Evolutionary conservation across 208 protist species (phyloP).

Genomic region (Balamuthia mandrillaris): DNA sequence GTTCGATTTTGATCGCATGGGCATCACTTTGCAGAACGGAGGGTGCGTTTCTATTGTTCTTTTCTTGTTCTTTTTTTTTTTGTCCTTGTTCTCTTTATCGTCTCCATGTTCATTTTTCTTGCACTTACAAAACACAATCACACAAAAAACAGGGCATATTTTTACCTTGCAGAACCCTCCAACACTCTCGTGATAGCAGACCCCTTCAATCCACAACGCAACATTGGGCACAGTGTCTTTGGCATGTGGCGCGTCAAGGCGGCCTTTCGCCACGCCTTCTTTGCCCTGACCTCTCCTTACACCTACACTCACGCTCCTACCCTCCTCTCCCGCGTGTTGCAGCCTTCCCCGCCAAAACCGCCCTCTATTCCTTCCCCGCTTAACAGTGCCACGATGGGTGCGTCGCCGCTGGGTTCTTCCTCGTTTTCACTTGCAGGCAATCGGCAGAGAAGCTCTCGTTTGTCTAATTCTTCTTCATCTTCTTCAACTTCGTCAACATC

Average conservation of each 20-base stretch:
- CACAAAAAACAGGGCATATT: background rate
- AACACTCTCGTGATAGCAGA: conserved; percentile 33
- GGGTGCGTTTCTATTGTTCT: background rate
- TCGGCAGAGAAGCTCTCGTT: background rate
- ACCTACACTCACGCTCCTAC: conserved; percentile 25
- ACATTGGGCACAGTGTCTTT: conserved; percentile 37
- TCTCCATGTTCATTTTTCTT: background rate
- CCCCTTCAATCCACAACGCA: conserved; percentile 27
- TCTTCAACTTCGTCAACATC: background rate
- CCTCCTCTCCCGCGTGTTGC: background rate
- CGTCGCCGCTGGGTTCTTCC: background rate
- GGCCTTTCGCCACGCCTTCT: conserved; percentile 21
- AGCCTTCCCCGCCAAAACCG: background rate
- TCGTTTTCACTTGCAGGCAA: background rate
- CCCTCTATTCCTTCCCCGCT: background rate
- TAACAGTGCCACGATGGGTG: background rate
- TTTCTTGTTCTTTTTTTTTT: background rate
- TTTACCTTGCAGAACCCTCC: conserved; percentile 14
- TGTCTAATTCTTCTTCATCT: background rate
- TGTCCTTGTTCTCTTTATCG: too few relatives aligned
- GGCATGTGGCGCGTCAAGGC: conserved; percentile 37
- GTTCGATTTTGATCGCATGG: conserved; percentile 33
- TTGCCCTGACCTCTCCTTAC: conserved; percentile 23
- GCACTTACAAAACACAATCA: background rate
- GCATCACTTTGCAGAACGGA: conserved; percentile 25